Evolutionary conservation across 805 yeast species (phyloP).

Genomic region (Saccharomycopsis oosterbeekiorum): DNA sequence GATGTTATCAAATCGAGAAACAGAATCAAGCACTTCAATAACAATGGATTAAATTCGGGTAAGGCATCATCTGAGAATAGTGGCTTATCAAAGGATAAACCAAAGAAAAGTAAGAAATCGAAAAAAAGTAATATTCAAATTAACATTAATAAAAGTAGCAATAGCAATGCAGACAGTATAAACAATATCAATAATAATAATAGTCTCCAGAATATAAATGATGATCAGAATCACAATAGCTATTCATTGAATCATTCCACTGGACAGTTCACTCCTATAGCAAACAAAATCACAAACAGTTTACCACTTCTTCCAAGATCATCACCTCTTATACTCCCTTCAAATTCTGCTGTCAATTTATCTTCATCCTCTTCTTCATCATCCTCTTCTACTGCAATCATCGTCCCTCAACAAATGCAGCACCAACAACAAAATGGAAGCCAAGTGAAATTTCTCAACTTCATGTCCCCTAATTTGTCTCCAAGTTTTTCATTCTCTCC

Average conservation of each 20-base stretch:
- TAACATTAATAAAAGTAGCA: background rate
- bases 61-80: background rate
- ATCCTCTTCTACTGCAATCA: background rate
- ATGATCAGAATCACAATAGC: background rate
- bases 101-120: constrained; percentile 4
- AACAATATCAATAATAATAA: constrained; percentile 1
- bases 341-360: background rate
- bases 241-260: constrained; percentile 10
- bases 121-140: background rate
- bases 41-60: background rate
- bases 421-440: constrained; percentile 36
- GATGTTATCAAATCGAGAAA: constrained; percentile 89
- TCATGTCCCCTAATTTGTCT: background rate
- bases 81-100: background rate
- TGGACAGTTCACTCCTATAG: background rate
- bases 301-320: background rate
- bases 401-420: background rate
- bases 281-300: background rate
- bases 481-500: background rate
- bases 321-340: background rate
- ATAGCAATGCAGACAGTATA: constrained; percentile 12
- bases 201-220: background rate
- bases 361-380: background rate
- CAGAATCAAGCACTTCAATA: constrained; percentile 49
- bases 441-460: background rate